Evolutionary conservation across 2,329 filamentous ascomycete species (phyloP).

Genomic region (Fusarium pseudonygamai): DNA sequence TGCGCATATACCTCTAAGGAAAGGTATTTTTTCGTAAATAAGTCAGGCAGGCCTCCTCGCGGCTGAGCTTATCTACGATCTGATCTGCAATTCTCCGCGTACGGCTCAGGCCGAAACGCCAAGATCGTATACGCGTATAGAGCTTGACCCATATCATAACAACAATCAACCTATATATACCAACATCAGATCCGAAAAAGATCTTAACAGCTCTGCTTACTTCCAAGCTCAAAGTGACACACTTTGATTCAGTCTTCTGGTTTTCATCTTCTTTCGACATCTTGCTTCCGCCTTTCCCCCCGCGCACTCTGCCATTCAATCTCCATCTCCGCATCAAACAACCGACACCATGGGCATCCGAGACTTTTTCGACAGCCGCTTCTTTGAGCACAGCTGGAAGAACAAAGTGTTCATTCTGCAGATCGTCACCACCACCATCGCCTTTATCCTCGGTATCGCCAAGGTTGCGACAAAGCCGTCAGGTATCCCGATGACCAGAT

Average conservation of each 20-base stretch:
- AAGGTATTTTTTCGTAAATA: no score
- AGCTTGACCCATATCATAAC: neutral
- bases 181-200: neutral
- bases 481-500: slow-evolving; percentile 12
- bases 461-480: slow-evolving; percentile 21
- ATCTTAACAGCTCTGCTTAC: no score
- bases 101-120: neutral
- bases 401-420: slow-evolving; percentile 15
- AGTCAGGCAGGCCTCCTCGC: no score
- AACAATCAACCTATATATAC: neutral
- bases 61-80: neutral
- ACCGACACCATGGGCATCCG: slow-evolving; percentile 5
- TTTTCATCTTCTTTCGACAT: rapidly evolving
- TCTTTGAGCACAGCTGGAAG: slow-evolving; percentile 26
- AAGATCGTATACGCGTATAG: neutral
- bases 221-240: no score
- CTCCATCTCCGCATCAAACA: neutral
- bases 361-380: slow-evolving; percentile 19
- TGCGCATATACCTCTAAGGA: no score
- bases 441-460: slow-evolving; percentile 16
- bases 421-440: neutral
- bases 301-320: no score
- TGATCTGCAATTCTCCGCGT: neutral
- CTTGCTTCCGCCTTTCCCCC: no score
- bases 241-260: no score